Evolutionary conservation across 805 yeast species (phyloP).

Genomic region (Myxozyma sirexii): DNA sequence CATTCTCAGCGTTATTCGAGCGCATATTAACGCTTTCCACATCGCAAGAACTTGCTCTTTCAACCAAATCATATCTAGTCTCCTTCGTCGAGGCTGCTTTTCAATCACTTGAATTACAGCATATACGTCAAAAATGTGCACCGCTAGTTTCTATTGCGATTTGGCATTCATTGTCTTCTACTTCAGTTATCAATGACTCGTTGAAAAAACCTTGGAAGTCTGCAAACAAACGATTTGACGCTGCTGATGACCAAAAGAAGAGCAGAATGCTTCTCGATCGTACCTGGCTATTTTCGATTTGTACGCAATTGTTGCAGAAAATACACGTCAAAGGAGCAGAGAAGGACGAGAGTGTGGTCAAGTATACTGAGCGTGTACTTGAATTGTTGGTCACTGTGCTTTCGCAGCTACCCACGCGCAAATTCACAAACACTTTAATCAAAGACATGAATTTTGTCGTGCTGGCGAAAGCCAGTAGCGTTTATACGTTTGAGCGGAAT

Average conservation of each 20-base stretch:
- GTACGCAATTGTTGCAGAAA: constrained; percentile 29
- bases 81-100: constrained; percentile 39
- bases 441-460: constrained; percentile 39
- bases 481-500: constrained; percentile 15
- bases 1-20: constrained; percentile 42
- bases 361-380: constrained; percentile 30
- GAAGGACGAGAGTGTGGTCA: not conserved
- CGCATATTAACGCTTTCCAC: constrained; percentile 37
- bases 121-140: constrained; percentile 36
- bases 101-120: constrained; percentile 35
- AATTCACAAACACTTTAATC: constrained; percentile 42
- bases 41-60: constrained; percentile 12
- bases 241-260: constrained; percentile 32
- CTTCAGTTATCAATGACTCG: constrained; percentile 33
- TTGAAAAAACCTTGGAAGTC: constrained; percentile 38
- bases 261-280: constrained; percentile 35
- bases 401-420: constrained; percentile 50
- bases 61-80: constrained; percentile 28
- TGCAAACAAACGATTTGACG: constrained; percentile 34
- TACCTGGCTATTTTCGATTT: constrained; percentile 40
- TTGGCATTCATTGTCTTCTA: constrained; percentile 41
- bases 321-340: constrained; percentile 3
- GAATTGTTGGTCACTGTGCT: constrained; percentile 40
- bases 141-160: constrained; percentile 44
- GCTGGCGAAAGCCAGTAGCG: constrained; percentile 8